Percentiles rank a stretch among this genome's conserved stretches.
Evolutionary conservation across 768 basidiomycete species (phyloP).

Genomic region (Lyophyllum semitale): DNA sequence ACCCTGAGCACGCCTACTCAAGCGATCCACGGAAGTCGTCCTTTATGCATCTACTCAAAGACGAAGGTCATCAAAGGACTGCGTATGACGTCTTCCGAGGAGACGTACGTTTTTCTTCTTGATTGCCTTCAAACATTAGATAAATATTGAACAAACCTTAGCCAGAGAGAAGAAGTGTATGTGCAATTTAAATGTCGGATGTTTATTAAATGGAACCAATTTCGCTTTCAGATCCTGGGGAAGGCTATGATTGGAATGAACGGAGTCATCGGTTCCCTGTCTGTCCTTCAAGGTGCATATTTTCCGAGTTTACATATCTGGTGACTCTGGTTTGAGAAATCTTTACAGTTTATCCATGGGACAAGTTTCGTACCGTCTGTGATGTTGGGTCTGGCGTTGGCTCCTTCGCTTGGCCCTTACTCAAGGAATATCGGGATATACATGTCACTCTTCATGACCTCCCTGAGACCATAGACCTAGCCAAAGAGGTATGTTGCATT

Average conservation of each 20-base stretch:
- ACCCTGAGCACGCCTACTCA: conserved; percentile 17
- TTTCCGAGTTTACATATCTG: neutral
- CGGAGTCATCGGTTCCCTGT: conserved; percentile 28
- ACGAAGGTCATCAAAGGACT: conserved; percentile 8
- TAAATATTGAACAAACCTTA: too few species aligned
- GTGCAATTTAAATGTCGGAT: too few species aligned
- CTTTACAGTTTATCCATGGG: conserved; percentile 3
- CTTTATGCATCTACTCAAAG: conserved; percentile 14
- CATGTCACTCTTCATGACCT: conserved; percentile 38
- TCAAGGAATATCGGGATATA: conserved; percentile 33
- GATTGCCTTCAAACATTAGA: too few species aligned
- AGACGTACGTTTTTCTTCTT: neutral
- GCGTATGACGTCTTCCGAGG: conserved; percentile 4
- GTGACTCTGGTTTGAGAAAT: neutral
- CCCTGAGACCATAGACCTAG: conserved; percentile 30
- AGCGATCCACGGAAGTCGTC: conserved; percentile 15
- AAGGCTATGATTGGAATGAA: conserved; percentile 39
- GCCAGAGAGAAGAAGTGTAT: conserved; percentile 8
- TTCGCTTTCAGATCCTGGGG: too few species aligned
- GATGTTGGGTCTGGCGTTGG: conserved; percentile 45
- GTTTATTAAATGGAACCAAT: too few species aligned
- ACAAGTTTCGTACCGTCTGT: conserved; percentile 30
- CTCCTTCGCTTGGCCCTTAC: conserved; percentile 33
- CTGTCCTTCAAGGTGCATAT: conserved; percentile 27
- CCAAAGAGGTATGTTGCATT: conserved; percentile 18